Evolutionary conservation across 352 stramenopile species (phyloP), one percentile per base, ranked within the genome.

Genomic region (Phytophthora vignae): DNA sequence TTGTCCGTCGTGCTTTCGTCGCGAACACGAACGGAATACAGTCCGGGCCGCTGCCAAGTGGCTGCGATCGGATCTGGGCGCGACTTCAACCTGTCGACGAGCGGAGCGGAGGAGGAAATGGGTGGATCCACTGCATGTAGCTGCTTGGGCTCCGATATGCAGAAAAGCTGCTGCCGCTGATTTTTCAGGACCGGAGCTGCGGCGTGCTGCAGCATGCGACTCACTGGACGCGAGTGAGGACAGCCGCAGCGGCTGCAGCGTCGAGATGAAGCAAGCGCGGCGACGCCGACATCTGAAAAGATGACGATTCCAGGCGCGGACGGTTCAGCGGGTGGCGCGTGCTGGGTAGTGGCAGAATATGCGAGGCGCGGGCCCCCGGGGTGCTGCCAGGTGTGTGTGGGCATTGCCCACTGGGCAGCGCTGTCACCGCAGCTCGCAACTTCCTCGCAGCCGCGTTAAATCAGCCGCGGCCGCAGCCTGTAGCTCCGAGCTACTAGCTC

Each of bases 61-160:
- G 29, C n/a, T n/a, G n/a, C 4, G 14, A 53, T 55, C 22, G 27
- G 27, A 44, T 29, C 29, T 19, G 29, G 12, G 33, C 33, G 31
- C 46, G 21, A 22, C 59, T 71, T 71, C 57, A 71, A 71, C 46
- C 27, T 70, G 64, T 36, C 55, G 22, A 67, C 33, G 52, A 50
- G 33, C n/a, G 22, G 40, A 15, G 40, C 12, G 40, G 40, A 21
- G 40, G 14, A 44, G 36, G 36, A 48, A 50, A 53, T 56, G 10
- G 40, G 27, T 17, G 22, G 17, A 19, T 59, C 22, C 21, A 53
- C 19, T 5, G 11, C 8, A 14, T 33, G 9, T 14, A 5, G 31
- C 6, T 40, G 12, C 4, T 31, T 19, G 61, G 27, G 61, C 61
- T 61, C 61, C 38, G 49, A 60, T 60, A 67, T 60, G 2, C 46